phyloP scores from a whole-genome alignment of 2,329 filamentous ascomycete genomes.

The Tolypocladium cylindrosporum region DNA sequence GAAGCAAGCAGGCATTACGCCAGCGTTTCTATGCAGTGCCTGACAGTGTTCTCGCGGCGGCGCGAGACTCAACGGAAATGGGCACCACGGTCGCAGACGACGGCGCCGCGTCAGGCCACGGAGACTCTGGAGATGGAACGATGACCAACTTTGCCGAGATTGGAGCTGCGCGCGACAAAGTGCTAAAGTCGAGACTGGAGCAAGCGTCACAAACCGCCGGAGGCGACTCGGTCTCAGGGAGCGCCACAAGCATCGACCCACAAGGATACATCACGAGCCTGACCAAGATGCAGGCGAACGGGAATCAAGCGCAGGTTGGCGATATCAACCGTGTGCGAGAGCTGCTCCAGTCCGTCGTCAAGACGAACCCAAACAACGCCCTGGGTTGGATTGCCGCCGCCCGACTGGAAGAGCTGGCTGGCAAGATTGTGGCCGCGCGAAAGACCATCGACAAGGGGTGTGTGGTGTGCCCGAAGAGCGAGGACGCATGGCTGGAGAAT shows the following conservation, averaged over 20 bases:
- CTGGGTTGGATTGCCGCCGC: constrained; percentile 95
- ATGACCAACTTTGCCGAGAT: constrained; percentile 99
- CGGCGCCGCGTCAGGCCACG: constrained; percentile 33
- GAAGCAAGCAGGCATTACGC: constrained; percentile 71
- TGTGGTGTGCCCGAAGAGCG: constrained; percentile 82
- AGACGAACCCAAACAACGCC: constrained; percentile 90
- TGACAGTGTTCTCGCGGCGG: constrained; percentile 86
- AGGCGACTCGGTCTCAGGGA: constrained; percentile 61
- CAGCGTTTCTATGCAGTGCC: constrained; percentile 93
- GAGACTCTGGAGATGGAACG: constrained; percentile 61
- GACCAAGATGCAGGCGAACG: constrained; percentile 68
- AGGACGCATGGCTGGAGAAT: constrained; percentile 93
- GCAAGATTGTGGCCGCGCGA: constrained; percentile 80
- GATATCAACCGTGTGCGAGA: constrained; percentile 91
- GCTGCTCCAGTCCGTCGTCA: constrained; percentile 91
- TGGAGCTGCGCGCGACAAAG: constrained; percentile 90
- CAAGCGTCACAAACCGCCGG: constrained; percentile 66
- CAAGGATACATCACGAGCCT: constrained; percentile 93
- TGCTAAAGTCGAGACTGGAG: constrained; percentile 86
- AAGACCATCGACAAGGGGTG: constrained; percentile 84
- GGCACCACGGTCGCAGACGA: constrained; percentile 85
- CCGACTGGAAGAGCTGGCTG: constrained; percentile 83
- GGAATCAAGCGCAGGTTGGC: constrained; percentile 75
- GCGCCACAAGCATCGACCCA: constrained; percentile 82
- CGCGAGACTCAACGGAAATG: constrained; percentile 69